A percentile compares a stretch with the other conserved stretches of the same genome.
Conservation (phyloP, 768 basidiomycete species). For the Gautieria morchelliformis region DNA sequence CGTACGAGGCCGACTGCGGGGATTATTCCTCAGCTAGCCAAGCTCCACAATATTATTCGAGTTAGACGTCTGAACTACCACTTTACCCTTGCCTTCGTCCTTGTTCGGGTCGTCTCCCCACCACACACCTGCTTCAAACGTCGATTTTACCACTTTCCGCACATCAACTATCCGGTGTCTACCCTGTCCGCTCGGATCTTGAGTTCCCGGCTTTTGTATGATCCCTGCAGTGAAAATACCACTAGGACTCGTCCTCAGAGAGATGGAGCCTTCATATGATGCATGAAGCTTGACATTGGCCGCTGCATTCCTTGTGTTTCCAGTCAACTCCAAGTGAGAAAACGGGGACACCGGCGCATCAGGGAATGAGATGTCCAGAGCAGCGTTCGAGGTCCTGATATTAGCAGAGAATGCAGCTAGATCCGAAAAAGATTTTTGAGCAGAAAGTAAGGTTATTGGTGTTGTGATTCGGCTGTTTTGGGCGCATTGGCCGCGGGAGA, state of each 20-base stretch:
- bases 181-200: slow-evolving; percentile 2
- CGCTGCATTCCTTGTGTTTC: slow-evolving; percentile 20
- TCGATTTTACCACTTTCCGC: not conserved
- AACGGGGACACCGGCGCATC: slow-evolving; percentile 21
- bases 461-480: not conserved
- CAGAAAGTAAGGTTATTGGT: slow-evolving; percentile 1
- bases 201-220: not conserved
- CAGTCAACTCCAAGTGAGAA: slow-evolving; percentile 23
- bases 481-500: no score
- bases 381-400: slow-evolving; percentile 21
- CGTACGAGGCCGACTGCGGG: no score
- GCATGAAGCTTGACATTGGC: slow-evolving; percentile 22
- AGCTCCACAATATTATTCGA: not conserved
- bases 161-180: not conserved
- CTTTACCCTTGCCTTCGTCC: not conserved
- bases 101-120: slow-evolving; percentile 6
- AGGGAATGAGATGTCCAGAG: slow-evolving; percentile 20
- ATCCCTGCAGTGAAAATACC: not conserved
- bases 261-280: slow-evolving; percentile 35
- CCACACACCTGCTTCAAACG: not conserved
- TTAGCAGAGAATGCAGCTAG: slow-evolving; percentile 20
- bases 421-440: not conserved
- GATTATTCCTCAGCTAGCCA: not conserved
- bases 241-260: slow-evolving; percentile 18
- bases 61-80: slow-evolving; percentile 2